These are phyloP conservation scores for Talaromyces stipitatus DNA, from an alignment of 495 filamentous ascomycete species.

Conservation along the genomic window DNA sequence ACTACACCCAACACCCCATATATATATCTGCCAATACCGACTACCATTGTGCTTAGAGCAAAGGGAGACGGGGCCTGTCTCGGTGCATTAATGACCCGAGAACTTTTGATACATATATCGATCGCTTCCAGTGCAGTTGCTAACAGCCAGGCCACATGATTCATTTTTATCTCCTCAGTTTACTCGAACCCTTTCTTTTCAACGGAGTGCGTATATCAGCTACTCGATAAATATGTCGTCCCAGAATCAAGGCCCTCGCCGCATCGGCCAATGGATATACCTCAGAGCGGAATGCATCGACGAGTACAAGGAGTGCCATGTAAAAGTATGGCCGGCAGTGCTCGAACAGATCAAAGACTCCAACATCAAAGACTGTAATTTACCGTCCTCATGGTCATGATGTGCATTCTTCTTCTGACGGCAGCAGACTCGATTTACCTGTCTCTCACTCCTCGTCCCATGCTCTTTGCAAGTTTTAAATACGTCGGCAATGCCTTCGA, in stretches of 20 bases:
- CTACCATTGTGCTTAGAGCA: too few species aligned
- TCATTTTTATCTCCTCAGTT: not conserved
- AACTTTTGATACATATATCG: not conserved
- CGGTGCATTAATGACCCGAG: not conserved
- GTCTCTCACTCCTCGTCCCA: constrained; percentile 41
- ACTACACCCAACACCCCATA: too few species aligned
- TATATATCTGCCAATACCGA: too few species aligned
- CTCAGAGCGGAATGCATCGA: constrained; percentile 56
- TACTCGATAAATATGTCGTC: not conserved
- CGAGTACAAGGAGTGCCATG: constrained; percentile 66
- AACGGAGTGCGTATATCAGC: not conserved
- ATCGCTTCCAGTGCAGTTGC: not conserved
- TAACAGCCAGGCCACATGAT: not conserved
- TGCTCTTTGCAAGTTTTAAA: constrained; percentile 67
- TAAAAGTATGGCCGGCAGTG: constrained; percentile 67
- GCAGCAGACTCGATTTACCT: constrained; percentile 64
- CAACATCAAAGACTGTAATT: constrained; percentile 64
- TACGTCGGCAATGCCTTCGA: constrained; percentile 63
- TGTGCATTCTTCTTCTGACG: not conserved
- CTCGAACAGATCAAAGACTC: constrained; percentile 63
- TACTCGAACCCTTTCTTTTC: not conserved
- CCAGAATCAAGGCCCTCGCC: constrained; percentile 23
- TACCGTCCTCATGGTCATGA: not conserved
- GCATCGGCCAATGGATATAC: constrained; percentile 62
- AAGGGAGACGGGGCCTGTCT: not conserved